Percentiles rank a stretch among this genome's conserved stretches.
Conservation (phyloP, 2,329 filamentous ascomycete species). For the Pseudogymnoascus sp. region DNA sequence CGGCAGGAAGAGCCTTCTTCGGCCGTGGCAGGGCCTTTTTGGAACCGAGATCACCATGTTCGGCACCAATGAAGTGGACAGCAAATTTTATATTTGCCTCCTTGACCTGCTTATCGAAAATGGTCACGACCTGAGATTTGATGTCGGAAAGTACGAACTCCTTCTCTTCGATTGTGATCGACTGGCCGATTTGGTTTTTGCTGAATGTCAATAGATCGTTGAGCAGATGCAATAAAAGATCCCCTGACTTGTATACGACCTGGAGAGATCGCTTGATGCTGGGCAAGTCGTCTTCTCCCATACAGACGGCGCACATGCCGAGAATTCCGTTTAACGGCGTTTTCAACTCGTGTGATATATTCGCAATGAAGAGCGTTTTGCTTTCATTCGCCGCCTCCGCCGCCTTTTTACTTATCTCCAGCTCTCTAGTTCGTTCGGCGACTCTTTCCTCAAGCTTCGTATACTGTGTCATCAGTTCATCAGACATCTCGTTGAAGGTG, state of each 20-base stretch:
- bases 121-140: constrained; percentile 70
- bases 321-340: constrained; percentile 93
- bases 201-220: constrained; percentile 89
- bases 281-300: constrained; percentile 76
- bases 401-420: constrained; percentile 84
- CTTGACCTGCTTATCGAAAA: constrained; percentile 83
- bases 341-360: constrained; percentile 81
- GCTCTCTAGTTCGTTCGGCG: constrained; percentile 68
- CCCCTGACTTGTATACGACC: constrained; percentile 82
- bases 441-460: constrained; percentile 77
- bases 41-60: constrained; percentile 18
- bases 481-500: constrained; percentile 91
- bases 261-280: constrained; percentile 77
- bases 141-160: constrained; percentile 83
- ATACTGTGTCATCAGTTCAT: constrained; percentile 83
- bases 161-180: constrained; percentile 71
- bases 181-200: constrained; percentile 88
- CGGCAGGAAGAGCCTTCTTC: constrained; percentile 40
- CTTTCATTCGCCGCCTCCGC: constrained; percentile 93
- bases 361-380: constrained; percentile 96
- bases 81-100: constrained; percentile 68
- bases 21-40: constrained; percentile 14
- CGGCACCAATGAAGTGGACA: constrained; percentile 59
- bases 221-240: constrained; percentile 74
- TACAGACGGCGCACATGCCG: constrained; percentile 87